A percentile compares a stretch with the other conserved stretches of the same genome.
Conservation (phyloP, 345 rosid species). For the Sisymbrium irio region DNA sequence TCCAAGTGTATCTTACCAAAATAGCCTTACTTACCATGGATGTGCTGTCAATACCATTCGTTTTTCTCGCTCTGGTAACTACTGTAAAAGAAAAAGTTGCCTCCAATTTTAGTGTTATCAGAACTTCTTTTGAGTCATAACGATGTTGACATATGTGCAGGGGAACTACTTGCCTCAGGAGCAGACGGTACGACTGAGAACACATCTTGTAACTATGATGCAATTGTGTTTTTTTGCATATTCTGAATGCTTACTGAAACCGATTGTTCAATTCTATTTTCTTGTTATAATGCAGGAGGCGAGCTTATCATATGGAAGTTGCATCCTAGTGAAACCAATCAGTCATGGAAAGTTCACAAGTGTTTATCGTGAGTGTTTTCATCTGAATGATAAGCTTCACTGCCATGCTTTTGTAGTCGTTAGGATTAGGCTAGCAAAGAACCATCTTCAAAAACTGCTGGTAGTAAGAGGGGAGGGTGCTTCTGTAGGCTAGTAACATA, state of each 20-base stretch:
- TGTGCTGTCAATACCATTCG: slow-evolving; percentile 78
- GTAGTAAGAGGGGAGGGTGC: not conserved
- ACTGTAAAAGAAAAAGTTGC: not conserved
- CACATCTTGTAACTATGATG: not conserved
- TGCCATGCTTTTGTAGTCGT: not conserved
- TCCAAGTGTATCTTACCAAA: slow-evolving; percentile 68
- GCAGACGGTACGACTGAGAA: slow-evolving; percentile 70
- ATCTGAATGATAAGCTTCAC: not conserved
- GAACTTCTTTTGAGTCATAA: not conserved
- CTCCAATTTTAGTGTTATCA: not conserved
- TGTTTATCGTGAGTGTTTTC: slow-evolving; percentile 59
- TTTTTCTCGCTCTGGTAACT: slow-evolving; percentile 86
- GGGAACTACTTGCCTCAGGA: slow-evolving; percentile 92
- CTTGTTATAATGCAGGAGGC: slow-evolving; percentile 56
- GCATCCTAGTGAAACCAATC: slow-evolving; percentile 65
- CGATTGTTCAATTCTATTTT: not conserved
- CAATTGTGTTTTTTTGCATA: not conserved
- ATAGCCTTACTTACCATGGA: slow-evolving; percentile 75
- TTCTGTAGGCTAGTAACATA: not conserved
- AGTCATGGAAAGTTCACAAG: slow-evolving; percentile 85
- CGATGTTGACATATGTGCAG: slow-evolving; percentile 39
- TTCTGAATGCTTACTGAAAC: not conserved
- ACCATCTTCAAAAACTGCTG: not conserved
- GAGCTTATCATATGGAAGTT: slow-evolving; percentile 89
- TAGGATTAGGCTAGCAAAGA: not conserved